Percentiles rank a stretch among this genome's conserved stretches.
Conservation (phyloP, 257 asterid species). For the Paulownia fortunei region DNA sequence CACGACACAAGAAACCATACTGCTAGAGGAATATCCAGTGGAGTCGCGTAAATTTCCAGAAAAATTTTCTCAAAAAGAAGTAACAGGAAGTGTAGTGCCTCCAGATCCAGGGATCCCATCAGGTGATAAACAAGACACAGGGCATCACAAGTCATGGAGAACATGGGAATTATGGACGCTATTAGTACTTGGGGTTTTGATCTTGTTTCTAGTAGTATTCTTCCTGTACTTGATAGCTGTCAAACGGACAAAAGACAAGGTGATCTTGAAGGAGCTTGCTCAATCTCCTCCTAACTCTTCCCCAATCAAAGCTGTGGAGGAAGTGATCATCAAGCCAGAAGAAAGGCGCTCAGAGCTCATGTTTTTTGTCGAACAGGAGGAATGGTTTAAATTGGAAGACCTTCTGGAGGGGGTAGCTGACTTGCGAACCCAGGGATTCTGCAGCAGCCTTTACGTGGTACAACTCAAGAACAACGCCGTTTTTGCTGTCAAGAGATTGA, state of each 20-base stretch:
- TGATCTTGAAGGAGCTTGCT: not conserved
- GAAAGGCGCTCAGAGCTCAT: constrained; percentile 46
- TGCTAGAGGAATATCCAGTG: too few relatives aligned
- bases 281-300: constrained; percentile 6
- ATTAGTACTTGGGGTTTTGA: constrained; percentile 21
- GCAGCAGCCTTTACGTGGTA: constrained; percentile 51
- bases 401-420: constrained; percentile 52
- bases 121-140: not conserved
- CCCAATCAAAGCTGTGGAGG: constrained; percentile 13
- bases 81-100: not conserved
- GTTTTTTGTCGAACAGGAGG: constrained; percentile 48
- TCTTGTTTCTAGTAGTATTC: constrained; percentile 18
- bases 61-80: not conserved
- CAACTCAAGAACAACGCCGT: constrained; percentile 33
- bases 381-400: constrained; percentile 49
- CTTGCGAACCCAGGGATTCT: constrained; percentile 37
- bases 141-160: not conserved
- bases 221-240: constrained; percentile 13
- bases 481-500: constrained; percentile 54
- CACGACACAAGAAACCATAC: too few relatives aligned
- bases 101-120: not conserved
- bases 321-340: constrained; percentile 1
- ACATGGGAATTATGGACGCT: constrained; percentile 24
- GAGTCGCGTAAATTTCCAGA: too few relatives aligned
- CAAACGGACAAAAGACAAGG: constrained; percentile 19